Evolutionary conservation across 441 rosid species (phyloP), one percentile per base, ranked within the genome.

Genomic region (Corymbia calophylla): DNA sequence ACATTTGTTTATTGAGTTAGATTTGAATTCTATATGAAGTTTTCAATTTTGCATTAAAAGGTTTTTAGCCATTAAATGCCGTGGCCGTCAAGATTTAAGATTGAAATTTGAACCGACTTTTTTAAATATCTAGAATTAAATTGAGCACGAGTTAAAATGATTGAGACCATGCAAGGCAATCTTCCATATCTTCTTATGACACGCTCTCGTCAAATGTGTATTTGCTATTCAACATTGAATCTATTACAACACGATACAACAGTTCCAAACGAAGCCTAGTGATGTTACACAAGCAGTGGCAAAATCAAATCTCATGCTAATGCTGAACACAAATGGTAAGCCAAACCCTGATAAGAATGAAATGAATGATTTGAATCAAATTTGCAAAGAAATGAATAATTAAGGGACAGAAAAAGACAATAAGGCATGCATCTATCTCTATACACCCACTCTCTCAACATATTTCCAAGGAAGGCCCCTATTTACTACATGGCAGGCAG

Each of bases 401-500:
- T 12, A 47, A 81, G 86, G 53, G 49, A 32, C 89, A 44, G 87
- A 8, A 81, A 85, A 8, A 81, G 85, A 87, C 89, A 84, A 82
- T 48, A 86, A 60, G 60, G 86, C 48, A 70, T 51, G 35, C 84
- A 31, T 51, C 49, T 55, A 68, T 87, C 64, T 25, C 92, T 91
- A 87, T 88, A 90, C 90, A 90, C 66, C n/a, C 84, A 39, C n/a
- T 39, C n/a, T 39, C 51, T 39, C 88, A 82, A 16, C 48, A 31
- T 64, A 87, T 64, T 64, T 58, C 32, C 56, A 81, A 88, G 88
- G 68, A 82, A 88, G 89, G 80, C 92, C 90, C 92, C 91, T 90
- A 96, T 77, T 94, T 58, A 49, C 87, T 92, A 91, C 98, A 96
- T 44, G 93, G 94, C 89, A 90, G 94, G 91, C 98, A 95, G 93